Evolutionary conservation across 176 grass and related monocot genomes (phyloP).

Genomic region (Oryza coarctata): DNA sequence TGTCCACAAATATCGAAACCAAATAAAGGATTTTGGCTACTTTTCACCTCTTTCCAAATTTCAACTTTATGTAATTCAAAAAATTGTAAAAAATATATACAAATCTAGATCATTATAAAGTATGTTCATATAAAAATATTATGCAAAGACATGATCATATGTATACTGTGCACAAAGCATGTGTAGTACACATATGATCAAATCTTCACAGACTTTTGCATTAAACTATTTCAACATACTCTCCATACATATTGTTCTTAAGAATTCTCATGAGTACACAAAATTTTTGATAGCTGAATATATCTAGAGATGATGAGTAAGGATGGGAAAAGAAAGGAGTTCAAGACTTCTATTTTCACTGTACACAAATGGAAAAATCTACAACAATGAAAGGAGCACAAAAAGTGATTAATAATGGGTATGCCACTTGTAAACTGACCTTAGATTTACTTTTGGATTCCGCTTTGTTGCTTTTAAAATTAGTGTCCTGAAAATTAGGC

Average conservation of each 20-base stretch:
- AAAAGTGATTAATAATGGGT: background rate
- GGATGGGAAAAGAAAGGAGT: background rate
- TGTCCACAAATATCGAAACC: background rate
- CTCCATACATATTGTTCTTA: background rate
- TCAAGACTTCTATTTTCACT: background rate
- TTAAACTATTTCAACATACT: background rate
- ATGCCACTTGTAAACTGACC: slow-evolving; percentile 42
- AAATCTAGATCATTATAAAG: background rate
- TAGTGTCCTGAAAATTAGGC: slow-evolving; percentile 63
- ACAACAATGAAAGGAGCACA: background rate
- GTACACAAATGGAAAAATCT: background rate
- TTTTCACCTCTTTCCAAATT: background rate
- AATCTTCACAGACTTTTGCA: background rate
- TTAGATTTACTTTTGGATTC: slow-evolving; percentile 67
- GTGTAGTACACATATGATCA: background rate
- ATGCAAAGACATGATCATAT: background rate
- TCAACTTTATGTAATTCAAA: background rate
- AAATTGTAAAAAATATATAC: background rate
- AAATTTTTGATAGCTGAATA: background rate
- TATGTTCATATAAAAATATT: background rate
- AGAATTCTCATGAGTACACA: background rate
- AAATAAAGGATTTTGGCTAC: background rate
- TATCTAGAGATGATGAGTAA: background rate
- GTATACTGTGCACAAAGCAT: background rate
- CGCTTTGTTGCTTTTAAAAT: slow-evolving; percentile 68